These are phyloP conservation scores for Candida sp. DNA, from an alignment of 1,139 yeast genomes.

Conservation along the genomic window DNA sequence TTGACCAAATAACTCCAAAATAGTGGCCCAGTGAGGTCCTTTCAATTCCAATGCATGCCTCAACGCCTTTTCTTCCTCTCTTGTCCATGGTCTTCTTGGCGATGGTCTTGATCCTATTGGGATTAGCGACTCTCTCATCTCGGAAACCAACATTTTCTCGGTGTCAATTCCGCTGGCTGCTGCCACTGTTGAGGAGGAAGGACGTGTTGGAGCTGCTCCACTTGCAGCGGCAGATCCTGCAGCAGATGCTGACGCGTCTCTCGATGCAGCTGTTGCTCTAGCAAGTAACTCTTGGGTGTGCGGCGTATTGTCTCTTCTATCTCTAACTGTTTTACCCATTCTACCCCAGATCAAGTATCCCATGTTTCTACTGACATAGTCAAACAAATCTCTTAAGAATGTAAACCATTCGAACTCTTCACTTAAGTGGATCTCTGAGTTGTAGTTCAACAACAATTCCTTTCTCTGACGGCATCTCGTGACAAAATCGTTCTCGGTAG, in stretches of 20 bases:
- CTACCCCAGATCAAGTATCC: conserved; percentile 76
- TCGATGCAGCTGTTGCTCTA: background rate
- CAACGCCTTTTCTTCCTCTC: conserved; percentile 87
- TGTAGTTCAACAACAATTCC: conserved; percentile 57
- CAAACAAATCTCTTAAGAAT: conserved; percentile 66
- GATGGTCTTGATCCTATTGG: conserved; percentile 35
- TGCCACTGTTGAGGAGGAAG: conserved; percentile 1
- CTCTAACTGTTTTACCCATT: conserved; percentile 40
- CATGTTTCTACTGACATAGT: conserved; percentile 77
- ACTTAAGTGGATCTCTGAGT: conserved; percentile 36
- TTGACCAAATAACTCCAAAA: conserved; percentile 85
- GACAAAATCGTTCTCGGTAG: conserved; percentile 75
- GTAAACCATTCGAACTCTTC: conserved; percentile 38
- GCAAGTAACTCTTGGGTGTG: conserved; percentile 30
- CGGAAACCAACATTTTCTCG: conserved; percentile 46
- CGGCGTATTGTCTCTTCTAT: conserved; percentile 18
- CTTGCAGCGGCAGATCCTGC: conserved; percentile 1
- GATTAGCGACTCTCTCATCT: conserved; percentile 50
- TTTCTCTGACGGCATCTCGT: conserved; percentile 72
- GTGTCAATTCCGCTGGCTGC: conserved; percentile 21
- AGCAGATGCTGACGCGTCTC: background rate
- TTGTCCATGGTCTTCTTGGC: conserved; percentile 79
- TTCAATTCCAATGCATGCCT: conserved; percentile 78
- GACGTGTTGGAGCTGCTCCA: conserved; percentile 1
- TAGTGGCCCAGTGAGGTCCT: conserved; percentile 95